Evolutionary conservation across 2,329 filamentous ascomycete genomes (phyloP).

Genomic region (Simplicillium aogashimaense): DNA sequence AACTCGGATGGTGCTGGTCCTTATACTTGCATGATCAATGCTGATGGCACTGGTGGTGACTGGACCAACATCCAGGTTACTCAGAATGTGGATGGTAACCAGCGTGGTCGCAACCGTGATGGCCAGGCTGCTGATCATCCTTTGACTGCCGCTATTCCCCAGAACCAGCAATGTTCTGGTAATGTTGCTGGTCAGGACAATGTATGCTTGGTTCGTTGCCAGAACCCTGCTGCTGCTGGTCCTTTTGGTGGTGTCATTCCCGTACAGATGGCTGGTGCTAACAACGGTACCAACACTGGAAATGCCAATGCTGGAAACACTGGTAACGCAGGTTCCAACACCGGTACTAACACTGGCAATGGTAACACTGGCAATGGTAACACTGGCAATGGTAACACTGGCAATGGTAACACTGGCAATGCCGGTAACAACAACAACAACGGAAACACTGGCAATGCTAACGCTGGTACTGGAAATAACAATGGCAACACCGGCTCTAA

Average conservation of each 20-base stretch:
- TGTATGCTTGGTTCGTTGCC: conserved; percentile 53
- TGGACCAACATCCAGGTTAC: conserved; percentile 47
- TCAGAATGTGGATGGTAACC: conserved; percentile 16
- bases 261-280: conserved; percentile 32
- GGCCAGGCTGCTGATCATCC: conserved; percentile 33
- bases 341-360: neutral
- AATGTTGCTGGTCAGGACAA: conserved; percentile 47
- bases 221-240: conserved; percentile 49
- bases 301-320: neutral
- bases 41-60: conserved; percentile 42
- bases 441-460: neutral
- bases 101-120: conserved; percentile 28
- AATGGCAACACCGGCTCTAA: conserved; percentile 1
- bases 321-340: neutral
- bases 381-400: neutral
- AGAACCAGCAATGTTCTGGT: conserved; percentile 46
- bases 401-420: neutral
- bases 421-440: neutral
- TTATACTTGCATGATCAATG: conserved; percentile 55
- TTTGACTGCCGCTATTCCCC: conserved; percentile 48
- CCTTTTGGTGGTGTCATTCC: conserved; percentile 54
- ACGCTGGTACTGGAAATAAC: neutral
- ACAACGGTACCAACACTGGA: neutral
- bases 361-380: neutral
- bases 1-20: conserved; percentile 58